Base-by-base conservation (phyloP, 2,329 filamentous ascomycete species). In the Didymella pinodella region DNA sequence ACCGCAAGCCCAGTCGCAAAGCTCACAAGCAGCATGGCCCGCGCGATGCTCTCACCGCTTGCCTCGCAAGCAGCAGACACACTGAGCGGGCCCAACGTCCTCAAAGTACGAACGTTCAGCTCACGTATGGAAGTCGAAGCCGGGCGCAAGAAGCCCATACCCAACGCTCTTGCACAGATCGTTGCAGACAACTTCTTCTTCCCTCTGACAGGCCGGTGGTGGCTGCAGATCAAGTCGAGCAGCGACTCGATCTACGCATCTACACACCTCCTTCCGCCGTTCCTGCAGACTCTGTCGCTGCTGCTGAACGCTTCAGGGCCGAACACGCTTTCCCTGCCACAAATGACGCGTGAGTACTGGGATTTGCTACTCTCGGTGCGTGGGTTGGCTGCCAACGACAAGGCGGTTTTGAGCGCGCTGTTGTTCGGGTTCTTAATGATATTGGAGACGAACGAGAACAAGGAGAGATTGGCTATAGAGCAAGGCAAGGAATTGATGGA, bases 71-170 rank as follows among this genome's bases (percentile, higher is more conserved):
- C 93, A 2, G 93, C 93, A 40, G 93, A 97, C 72, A 83, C 88
- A 22, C 83, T 88, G 7, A 89, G 90, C 0, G 93, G 94, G 0
- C 93, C 95, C 0, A 88, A 93, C 65, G 86, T 90, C 6, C 86
- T 99, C 45, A 98, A 98, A 79, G 86, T 98, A 22, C 88, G 92
- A 28, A 96, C 90, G 2, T 97, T 98, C 77, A 94, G 90, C 11
- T 91, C 90, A 0, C 88, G 90, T 18, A 87, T 93, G 75, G 83
- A 86, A 57, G 83, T 88, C 18, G 85, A 90, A 69, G 85, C 85
- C 55, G 83, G 81, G 61, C 81, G 85, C 48, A 83, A 81, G 48
- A 82, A 82, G 55, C 82, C 88, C 3, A 89, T 90, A 14, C 85
- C 90, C 11, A 97, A 96, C 71, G 88, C 88, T 8, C 87, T 96